Percentiles rank a stretch among this genome's conserved stretches.
Evolutionary conservation across 1,139 yeast species (phyloP).

Genomic region (Magnusiomyces magnusii): DNA sequence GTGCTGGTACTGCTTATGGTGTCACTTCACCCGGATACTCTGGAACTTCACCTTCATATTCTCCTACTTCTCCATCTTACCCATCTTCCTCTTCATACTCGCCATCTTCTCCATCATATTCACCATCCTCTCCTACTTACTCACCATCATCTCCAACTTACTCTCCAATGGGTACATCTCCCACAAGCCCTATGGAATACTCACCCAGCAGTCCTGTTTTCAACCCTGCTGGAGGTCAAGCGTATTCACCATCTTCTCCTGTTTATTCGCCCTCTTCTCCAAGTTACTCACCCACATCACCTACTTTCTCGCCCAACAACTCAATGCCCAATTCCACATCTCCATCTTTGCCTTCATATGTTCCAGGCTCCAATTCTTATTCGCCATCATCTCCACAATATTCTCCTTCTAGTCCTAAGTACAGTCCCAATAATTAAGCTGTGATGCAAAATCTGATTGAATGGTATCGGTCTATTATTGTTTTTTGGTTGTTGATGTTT

Average conservation of each 20-base stretch:
- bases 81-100: conserved; percentile 63
- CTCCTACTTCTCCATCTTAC: conserved; percentile 58
- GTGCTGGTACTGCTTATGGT: conserved; percentile 6
- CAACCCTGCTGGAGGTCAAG: conserved; percentile 44
- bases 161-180: conserved; percentile 70
- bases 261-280: conserved; percentile 64
- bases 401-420: conserved; percentile 39
- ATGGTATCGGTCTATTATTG: not conserved
- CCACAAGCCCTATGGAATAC: conserved; percentile 58
- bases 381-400: conserved; percentile 60
- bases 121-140: conserved; percentile 58
- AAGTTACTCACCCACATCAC: conserved; percentile 54
- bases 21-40: conserved; percentile 56
- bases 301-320: conserved; percentile 52
- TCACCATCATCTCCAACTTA: conserved; percentile 68
- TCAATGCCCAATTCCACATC: conserved; percentile 54
- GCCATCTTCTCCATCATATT: conserved; percentile 67
- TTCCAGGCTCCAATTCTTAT: conserved; percentile 64
- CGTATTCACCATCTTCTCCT: conserved; percentile 65
- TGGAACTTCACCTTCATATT: conserved; percentile 62
- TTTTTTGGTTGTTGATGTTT: not conserved
- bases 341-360: conserved; percentile 49
- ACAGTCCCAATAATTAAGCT: not conserved
- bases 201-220: conserved; percentile 55
- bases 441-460: not conserved